Percentiles rank a stretch among this genome's conserved stretches.
Evolutionary conservation across 192 early-diverging fungal genomes (phyloP).

Genomic region (Obelidium mucronatum): DNA sequence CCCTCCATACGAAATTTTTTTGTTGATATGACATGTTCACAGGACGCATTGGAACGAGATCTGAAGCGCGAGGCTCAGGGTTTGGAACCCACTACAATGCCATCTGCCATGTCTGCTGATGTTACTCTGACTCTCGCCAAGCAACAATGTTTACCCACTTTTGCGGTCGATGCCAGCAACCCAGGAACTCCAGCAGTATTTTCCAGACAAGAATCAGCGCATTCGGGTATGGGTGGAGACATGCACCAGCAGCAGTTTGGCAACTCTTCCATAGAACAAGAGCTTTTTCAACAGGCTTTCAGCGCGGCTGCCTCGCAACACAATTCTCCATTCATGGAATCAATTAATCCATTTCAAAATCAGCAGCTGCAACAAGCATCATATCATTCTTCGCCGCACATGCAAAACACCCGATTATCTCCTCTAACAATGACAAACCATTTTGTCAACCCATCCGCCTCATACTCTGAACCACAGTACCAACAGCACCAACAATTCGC

Average conservation of each 20-base stretch:
- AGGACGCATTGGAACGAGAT: conserved; percentile 96
- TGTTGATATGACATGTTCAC: conserved; percentile 24
- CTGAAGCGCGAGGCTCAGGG: conserved; percentile 91
- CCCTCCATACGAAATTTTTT: too few species aligned
- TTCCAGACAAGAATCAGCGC: conserved; percentile 45
- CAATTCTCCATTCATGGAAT: not conserved
- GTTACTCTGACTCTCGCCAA: conserved; percentile 53
- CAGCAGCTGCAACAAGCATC: not conserved
- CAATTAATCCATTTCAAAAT: not conserved
- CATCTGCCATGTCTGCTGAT: conserved; percentile 46
- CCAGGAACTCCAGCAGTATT: conserved; percentile 48
- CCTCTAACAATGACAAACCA: conserved; percentile 8
- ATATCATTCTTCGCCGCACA: not conserved
- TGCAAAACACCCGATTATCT: not conserved
- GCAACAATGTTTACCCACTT: conserved; percentile 73
- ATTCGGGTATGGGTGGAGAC: conserved; percentile 37
- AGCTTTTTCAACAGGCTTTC: conserved; percentile 6
- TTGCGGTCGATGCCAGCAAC: conserved; percentile 65
- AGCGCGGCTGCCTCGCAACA: conserved; percentile 3
- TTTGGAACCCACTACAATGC: conserved; percentile 82
- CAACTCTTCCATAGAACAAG: conserved; percentile 12
- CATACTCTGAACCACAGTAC: not conserved
- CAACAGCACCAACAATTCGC: not conserved
- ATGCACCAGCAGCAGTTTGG: not conserved
- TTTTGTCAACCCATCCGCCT: conserved; percentile 7